Evolutionary conservation across 345 rosid species (phyloP).

Genomic region (Eucalyptus curtisii): DNA sequence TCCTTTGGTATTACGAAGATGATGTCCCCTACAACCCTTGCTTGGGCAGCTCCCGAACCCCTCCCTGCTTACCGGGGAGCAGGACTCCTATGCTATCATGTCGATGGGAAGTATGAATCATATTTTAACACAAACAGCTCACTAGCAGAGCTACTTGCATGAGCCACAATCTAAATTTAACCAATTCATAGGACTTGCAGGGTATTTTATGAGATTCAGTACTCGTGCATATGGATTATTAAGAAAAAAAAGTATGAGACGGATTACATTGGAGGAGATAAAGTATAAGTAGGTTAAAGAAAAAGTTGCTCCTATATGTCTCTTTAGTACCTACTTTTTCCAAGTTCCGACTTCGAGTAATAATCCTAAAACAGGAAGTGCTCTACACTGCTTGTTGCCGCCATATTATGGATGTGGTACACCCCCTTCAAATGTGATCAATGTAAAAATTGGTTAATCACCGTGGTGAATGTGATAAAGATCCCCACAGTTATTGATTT

Average conservation of each 20-base stretch:
- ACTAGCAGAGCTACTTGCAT: background rate
- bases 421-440: background rate
- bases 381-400: background rate
- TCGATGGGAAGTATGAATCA: too few species aligned
- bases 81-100: too few species aligned
- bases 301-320: background rate
- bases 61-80: rapidly evolving
- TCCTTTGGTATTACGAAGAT: rapidly evolving
- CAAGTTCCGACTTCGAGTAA: background rate
- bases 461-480: background rate
- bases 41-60: too few species aligned
- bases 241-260: background rate
- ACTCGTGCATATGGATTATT: background rate
- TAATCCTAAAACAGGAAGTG: background rate
- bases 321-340: background rate
- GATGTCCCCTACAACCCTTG: too few species aligned
- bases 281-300: background rate
- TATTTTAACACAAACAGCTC: background rate
- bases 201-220: background rate
- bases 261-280: background rate
- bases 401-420: background rate
- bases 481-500: background rate
- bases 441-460: background rate
- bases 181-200: background rate
- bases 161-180: background rate